Conservation (phyloP, 352 stramenopile species). For the Stramenopiles sp. region DNA sequence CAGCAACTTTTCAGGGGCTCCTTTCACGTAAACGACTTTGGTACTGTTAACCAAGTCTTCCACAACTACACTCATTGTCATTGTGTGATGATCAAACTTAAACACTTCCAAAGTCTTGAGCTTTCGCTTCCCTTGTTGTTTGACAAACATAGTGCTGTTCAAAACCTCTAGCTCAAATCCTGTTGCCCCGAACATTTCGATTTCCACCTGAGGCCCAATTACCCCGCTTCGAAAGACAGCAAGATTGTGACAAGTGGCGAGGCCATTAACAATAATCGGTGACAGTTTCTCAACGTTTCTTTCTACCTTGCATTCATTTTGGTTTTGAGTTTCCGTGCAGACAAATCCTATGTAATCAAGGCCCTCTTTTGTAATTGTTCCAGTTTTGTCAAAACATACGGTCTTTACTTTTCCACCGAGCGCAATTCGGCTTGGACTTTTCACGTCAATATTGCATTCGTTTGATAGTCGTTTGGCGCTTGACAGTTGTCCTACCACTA, state of each 20-base stretch:
- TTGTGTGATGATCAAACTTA: slow-evolving; percentile 67
- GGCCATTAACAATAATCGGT: slow-evolving; percentile 21
- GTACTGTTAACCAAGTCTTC: slow-evolving; percentile 32
- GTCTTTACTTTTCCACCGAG: slow-evolving; percentile 63
- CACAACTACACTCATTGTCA: slow-evolving; percentile 69
- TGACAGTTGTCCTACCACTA: slow-evolving; percentile 58
- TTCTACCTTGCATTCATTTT: too few species aligned
- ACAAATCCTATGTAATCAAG: slow-evolving; percentile 26
- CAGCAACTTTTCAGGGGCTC: slow-evolving; percentile 58
- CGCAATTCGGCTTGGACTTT: slow-evolving; percentile 52
- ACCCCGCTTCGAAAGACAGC: slow-evolving; percentile 36
- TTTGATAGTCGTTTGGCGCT: slow-evolving; percentile 44
- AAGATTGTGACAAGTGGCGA: slow-evolving; percentile 58
- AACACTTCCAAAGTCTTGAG: slow-evolving; percentile 61
- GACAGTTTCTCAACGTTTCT: too few species aligned
- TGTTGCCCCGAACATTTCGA: slow-evolving; percentile 54
- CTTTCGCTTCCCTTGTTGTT: slow-evolving; percentile 16
- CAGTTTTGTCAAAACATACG: slow-evolving; percentile 68
- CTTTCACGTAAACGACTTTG: slow-evolving; percentile 58
- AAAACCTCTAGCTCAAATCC: slow-evolving; percentile 33
- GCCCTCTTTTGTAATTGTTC: slow-evolving; percentile 58
- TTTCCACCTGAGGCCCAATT: slow-evolving; percentile 61
- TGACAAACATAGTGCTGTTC: slow-evolving; percentile 17
- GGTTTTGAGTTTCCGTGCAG: too few species aligned
- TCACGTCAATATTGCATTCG: slow-evolving; percentile 46